phyloP scores from a whole-genome alignment of 176 grass and related monocot species.

The Urochloa ruziziensis region DNA sequence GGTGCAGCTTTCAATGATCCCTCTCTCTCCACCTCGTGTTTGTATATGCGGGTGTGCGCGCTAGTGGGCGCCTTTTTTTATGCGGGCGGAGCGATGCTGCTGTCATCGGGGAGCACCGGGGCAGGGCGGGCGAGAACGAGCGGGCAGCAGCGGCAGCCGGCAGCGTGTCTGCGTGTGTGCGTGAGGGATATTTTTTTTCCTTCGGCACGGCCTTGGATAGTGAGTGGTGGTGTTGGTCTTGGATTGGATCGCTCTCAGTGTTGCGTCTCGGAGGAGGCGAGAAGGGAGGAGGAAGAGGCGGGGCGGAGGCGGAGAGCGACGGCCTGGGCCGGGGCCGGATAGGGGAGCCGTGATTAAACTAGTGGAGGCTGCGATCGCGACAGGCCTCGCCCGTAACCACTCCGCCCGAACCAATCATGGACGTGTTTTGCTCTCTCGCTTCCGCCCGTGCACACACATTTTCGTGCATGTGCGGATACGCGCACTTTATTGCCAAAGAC shows the following conservation, averaged over 20 bases:
- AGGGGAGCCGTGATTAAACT: conserved; percentile 33
- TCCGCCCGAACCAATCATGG: conserved; percentile 42
- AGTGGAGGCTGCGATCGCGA: conserved; percentile 48
- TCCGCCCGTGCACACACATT: not conserved
- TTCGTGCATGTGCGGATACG: conserved; percentile 38
- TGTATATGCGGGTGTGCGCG: conserved; percentile 36
- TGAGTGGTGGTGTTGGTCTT: not conserved
- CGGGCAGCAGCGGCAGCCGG: not conserved
- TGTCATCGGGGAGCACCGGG: conserved; percentile 23
- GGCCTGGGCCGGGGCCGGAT: not conserved
- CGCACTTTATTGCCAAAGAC: not conserved
- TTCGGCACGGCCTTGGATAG: not conserved
- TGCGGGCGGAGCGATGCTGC: conserved; percentile 22
- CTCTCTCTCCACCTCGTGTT: not conserved
- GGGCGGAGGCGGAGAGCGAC: conserved; percentile 29
- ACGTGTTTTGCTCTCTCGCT: not conserved
- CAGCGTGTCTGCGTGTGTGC: not conserved
- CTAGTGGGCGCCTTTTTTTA: conserved; percentile 50
- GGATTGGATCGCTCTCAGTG: conserved; percentile 23
- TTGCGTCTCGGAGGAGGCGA: conserved; percentile 28
- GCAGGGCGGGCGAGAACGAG: not conserved
- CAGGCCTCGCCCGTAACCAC: conserved; percentile 40
- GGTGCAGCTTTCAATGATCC: conserved; percentile 62
- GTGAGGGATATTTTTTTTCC: not conserved
- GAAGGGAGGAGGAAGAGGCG: not conserved